Base-by-base conservation (phyloP, 768 basidiomycete genomes). In the Tricholoma sp. region DNA sequence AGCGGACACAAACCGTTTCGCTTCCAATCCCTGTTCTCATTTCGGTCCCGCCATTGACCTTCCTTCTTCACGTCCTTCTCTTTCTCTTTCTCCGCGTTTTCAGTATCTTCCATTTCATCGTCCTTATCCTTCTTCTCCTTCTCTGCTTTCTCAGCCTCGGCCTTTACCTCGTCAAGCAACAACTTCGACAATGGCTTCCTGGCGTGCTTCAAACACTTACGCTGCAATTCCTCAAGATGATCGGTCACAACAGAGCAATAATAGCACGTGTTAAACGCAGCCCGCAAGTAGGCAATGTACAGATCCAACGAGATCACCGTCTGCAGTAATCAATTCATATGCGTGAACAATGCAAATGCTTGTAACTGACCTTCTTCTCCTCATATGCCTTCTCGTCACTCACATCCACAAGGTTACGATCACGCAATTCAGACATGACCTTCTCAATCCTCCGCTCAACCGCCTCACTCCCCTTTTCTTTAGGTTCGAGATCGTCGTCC, bases 211-310 rank as follows among this genome's bases (percentile, higher is more conserved):
- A 97, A 77, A 80, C 96, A 98, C 76, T 94, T 93, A 69, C 93
- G 84, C 72, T 94, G 88, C 66, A 99, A 81, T 78, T 97, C 94
- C 76, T 99, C 97, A 71, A 89, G 74, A 76, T 94, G 94, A 75
- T 96, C 89, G 70, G 87, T 89, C 64, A 91, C 83, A 69, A 92
- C 86, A 65, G 89, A 87, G 80, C 97, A 99, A 76, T 99, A 99
- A 76, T 96, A 99, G 83, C 97, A 97, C 67, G 91, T 86, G 82
- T 93, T 82, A 74, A 89, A 94, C 55, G 91, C 95, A 69, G 85
- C 81, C 64, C 97, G 91, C 68, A 99, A 77, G 75, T 97, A 98
- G 52, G 89, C 87, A 71, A 98, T 78, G 73, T 94, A 94, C 71
- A 96, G 77, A 76, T 99, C 97, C 72, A 98, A 82, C 65, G 89